A percentile compares a stretch with the other conserved stretches of the same genome.
Conservation (phyloP, 306 rosid genomes). For the Dicorynia guianensis region DNA sequence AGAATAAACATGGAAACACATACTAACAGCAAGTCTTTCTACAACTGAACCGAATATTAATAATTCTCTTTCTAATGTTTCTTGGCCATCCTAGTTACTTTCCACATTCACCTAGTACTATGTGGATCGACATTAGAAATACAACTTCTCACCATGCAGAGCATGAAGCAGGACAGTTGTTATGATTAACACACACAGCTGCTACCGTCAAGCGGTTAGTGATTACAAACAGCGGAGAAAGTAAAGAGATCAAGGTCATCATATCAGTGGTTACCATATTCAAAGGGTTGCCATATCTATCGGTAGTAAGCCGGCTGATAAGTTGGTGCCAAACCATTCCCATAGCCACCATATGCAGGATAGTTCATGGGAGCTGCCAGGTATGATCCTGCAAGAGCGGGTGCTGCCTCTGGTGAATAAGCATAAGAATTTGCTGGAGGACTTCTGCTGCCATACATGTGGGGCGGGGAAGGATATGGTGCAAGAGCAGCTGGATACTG, state of each 20-base stretch:
- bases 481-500: constrained; percentile 93
- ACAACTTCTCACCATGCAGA: constrained; percentile 78
- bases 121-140: constrained; percentile 88
- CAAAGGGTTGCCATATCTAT: constrained; percentile 73
- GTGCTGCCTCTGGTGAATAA: constrained; percentile 89
- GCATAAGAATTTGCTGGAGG: constrained; percentile 80
- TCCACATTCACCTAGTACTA: constrained; percentile 95
- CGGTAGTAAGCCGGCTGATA: constrained; percentile 99
- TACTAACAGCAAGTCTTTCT: constrained; percentile 61
- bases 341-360: constrained; percentile 89
- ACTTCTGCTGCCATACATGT: constrained; percentile 97
- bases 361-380: constrained; percentile 85
- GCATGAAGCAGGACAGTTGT: constrained; percentile 80
- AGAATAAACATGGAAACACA: constrained; percentile 47
- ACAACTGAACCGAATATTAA: constrained; percentile 73
- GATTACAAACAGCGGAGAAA: constrained; percentile 93
- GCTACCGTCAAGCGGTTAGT: constrained; percentile 97
- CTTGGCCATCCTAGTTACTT: constrained; percentile 89
- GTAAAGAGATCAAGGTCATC: constrained; percentile 76
- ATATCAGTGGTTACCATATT: constrained; percentile 99
- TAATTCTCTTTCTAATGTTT: constrained; percentile 61
- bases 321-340: constrained; percentile 87
- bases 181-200: constrained; percentile 94
- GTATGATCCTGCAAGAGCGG: constrained; percentile 72
- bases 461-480: constrained; percentile 93